Evolutionary conservation across 495 filamentous ascomycete species (phyloP).

Genomic region (Podospora pseudocomata): DNA sequence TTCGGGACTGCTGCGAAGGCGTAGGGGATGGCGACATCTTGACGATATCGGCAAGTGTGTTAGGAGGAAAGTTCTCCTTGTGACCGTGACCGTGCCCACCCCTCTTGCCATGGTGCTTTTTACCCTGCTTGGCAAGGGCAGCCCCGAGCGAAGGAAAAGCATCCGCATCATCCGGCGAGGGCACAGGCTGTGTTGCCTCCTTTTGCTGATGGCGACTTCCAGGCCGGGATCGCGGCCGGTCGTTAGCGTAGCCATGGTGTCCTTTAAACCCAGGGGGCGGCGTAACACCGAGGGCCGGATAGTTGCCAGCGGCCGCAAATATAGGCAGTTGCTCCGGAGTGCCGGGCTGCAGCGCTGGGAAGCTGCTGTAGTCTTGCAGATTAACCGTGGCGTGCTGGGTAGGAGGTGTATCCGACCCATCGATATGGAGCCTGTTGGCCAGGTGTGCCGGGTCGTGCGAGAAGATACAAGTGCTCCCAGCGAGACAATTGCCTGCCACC

Average conservation of each 20-base stretch:
- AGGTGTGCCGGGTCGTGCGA: slow-evolving; percentile 89
- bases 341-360: slow-evolving; percentile 70
- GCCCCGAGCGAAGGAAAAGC: slow-evolving; percentile 93
- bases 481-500: slow-evolving; percentile 94
- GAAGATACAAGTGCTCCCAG: slow-evolving; percentile 92
- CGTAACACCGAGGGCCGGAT: slow-evolving; percentile 48
- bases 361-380: slow-evolving; percentile 83
- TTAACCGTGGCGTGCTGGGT: slow-evolving; percentile 64
- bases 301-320: slow-evolving; percentile 53
- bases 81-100: slow-evolving; percentile 69
- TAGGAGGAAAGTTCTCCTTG: slow-evolving; percentile 66
- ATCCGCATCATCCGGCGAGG: slow-evolving; percentile 86
- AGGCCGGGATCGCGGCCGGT: slow-evolving; percentile 77
- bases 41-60: slow-evolving; percentile 90
- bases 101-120: slow-evolving; percentile 88
- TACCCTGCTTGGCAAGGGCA: slow-evolving; percentile 69
- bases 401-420: slow-evolving; percentile 59
- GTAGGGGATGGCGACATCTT: slow-evolving; percentile 83
- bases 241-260: slow-evolving; percentile 48
- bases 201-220: slow-evolving; percentile 80
- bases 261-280: slow-evolving; percentile 62
- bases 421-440: slow-evolving; percentile 63
- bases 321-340: slow-evolving; percentile 55
- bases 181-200: slow-evolving; percentile 62
- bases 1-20: slow-evolving; percentile 48